These are phyloP conservation scores for Bifiguratus adelaidae DNA, from an alignment of 192 early-diverging fungal genomes.

Conservation along the genomic window DNA sequence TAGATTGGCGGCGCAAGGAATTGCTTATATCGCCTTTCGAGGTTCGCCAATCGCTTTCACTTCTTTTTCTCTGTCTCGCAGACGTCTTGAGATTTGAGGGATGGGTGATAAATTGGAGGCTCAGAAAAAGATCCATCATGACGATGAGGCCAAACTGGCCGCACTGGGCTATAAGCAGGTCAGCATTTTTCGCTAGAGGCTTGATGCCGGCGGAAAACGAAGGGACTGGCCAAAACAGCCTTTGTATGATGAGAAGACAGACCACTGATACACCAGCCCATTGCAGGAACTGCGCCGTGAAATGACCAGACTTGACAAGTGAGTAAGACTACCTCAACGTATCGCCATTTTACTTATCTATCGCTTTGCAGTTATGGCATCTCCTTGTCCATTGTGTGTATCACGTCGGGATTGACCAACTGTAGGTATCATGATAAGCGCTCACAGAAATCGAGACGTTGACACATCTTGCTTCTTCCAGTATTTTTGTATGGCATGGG, in stretches of 20 bases:
- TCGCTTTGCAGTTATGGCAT: slow-evolving; percentile 20
- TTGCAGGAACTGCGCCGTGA: slow-evolving; percentile 23
- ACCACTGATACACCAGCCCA: not conserved
- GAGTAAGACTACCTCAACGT: slow-evolving; percentile 3
- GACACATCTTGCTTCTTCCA: slow-evolving; percentile 28
- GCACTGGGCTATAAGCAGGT: slow-evolving; percentile 37
- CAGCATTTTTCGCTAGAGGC: no score
- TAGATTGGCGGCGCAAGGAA: no score
- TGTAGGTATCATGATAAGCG: no score
- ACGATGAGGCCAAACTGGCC: slow-evolving; percentile 18
- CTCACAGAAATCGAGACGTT: no score
- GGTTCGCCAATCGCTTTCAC: no score
- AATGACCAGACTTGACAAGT: slow-evolving; percentile 23
- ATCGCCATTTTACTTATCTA: not conserved
- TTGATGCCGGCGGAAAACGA: not conserved
- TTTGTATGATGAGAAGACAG: not conserved
- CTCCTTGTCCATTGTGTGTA: slow-evolving; percentile 33
- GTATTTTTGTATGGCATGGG: slow-evolving; percentile 30
- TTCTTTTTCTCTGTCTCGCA: no score
- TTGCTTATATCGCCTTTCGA: no score
- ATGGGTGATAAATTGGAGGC: no score
- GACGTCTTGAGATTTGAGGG: no score
- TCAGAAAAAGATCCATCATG: slow-evolving; percentile 11
- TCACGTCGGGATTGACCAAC: slow-evolving; percentile 32
- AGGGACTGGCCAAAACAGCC: not conserved